Evolutionary conservation across 108 stramenopile species (phyloP).

Genomic region (Mayamaea pseudoterrestris): DNA sequence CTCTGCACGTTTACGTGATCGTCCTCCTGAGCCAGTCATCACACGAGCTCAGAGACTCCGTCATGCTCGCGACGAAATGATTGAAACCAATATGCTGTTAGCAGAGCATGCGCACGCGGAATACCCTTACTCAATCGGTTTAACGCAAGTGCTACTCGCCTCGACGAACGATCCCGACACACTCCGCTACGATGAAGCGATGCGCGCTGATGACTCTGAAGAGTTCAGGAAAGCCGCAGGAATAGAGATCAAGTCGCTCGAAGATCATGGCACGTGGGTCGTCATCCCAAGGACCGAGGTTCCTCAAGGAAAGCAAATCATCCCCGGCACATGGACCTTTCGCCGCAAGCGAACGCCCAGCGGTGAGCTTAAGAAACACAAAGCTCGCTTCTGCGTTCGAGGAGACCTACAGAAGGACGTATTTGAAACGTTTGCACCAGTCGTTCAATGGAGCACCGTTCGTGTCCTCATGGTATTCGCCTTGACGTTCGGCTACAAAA

Average conservation of each 20-base stretch:
- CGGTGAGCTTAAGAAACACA: conserved; percentile 26
- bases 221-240: conserved; percentile 15
- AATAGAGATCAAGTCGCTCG: conserved; percentile 15
- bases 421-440: conserved; percentile 12
- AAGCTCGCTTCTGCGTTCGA: conserved; percentile 30
- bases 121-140: no score
- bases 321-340: conserved; percentile 33
- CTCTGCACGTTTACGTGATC: no score
- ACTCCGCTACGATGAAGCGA: conserved; percentile 10
- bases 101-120: no score
- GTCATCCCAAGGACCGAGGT: conserved; percentile 5
- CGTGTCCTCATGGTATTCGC: conserved; percentile 4
- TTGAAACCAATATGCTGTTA: no score
- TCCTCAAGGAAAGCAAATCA: conserved; percentile 4
- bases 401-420: conserved; percentile 29
- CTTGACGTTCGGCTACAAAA: not conserved
- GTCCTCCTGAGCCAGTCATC: no score
- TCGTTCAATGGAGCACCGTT: conserved; percentile 7
- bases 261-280: conserved; percentile 9
- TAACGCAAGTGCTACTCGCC: no score
- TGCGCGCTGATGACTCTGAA: conserved; percentile 16
- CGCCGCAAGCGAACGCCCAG: conserved; percentile 23
- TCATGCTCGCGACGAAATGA: no score
- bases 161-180: conserved; percentile 7
- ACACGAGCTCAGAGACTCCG: no score